Evolutionary conservation across 495 filamentous ascomycete genomes (phyloP), one percentile per base, ranked within the genome.

Genomic region (Podospora sp.): DNA sequence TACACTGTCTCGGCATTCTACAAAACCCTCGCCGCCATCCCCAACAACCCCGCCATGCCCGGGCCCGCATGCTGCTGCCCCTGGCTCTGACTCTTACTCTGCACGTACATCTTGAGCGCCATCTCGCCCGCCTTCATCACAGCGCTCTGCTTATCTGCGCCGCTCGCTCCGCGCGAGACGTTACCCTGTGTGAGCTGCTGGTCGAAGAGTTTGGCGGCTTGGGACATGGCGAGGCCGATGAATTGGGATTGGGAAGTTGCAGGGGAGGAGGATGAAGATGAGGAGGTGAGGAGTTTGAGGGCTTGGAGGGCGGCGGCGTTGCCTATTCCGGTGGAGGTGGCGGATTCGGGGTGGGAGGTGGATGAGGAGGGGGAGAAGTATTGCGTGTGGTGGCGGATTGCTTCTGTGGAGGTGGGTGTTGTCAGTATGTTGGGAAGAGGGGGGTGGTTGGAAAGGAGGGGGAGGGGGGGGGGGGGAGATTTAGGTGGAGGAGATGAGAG

Each of bases 291-390:
- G 80, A 87, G 83, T 80, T 90, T 90, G 55, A 90, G 72, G 0
- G 88, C 88, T 73, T 91, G 84, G 82, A 90, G 83, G n/a, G 88
- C 88, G 4, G 88, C 86, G 0, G 87, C 88, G 21, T 78, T 76
- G 49, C 88, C 88, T 73, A 90, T 81, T 60, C 76, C 71, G 20
- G 69, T 68, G 22, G 80, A 77, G 27, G 79, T 78, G 8, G 82
- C 81, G 16, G 40, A 46, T 12, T 72, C 60, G 52, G n/a, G n/a
- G 40, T 18, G 16, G 5, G 16, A 12, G 5, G 9, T 18, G 63
- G 66, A 21, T 8, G 60, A 21, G 53, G 60, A 46, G 16, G 70
- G 29, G 63, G 70, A 76, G 33, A 78, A 83, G 74, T 84, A 88
- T 73, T 80, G 80, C 40, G 81, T 71, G 75, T 86, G 78, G 77